These are phyloP conservation scores for Dendrocalamus sinicus DNA, from an alignment of 176 grass and related monocot genomes.

Conservation along the genomic window DNA sequence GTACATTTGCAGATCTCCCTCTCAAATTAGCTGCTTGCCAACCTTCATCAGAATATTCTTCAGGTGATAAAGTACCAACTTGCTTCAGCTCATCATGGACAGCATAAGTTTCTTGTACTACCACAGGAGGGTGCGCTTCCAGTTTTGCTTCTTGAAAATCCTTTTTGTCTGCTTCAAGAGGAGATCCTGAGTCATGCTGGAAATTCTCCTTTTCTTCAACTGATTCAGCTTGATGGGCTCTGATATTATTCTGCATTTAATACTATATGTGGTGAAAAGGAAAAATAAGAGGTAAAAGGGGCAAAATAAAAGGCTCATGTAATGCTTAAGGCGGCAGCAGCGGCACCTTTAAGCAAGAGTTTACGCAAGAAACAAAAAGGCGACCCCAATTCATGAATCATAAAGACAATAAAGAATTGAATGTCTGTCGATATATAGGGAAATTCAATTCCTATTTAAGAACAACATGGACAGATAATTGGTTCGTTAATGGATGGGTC, in stretches of 20 bases:
- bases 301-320: conserved; percentile 5
- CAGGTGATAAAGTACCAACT: conserved; percentile 60
- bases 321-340: conserved; percentile 21
- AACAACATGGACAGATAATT: conserved; percentile 1
- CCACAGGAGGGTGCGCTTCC: conserved; percentile 22
- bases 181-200: conserved; percentile 46
- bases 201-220: conserved; percentile 57
- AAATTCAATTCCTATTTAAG: conserved; percentile 29
- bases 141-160: conserved; percentile 34
- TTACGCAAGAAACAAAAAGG: background rate
- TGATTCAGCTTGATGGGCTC: conserved; percentile 67
- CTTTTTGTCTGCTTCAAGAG: conserved; percentile 35
- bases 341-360: conserved; percentile 6
- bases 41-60: conserved; percentile 96
- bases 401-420: conserved; percentile 3
- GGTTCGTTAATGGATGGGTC: background rate
- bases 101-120: conserved; percentile 52
- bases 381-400: background rate
- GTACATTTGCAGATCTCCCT: conserved; percentile 64
- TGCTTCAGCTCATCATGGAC: conserved; percentile 56
- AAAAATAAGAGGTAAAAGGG: conserved; percentile 48
- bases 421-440: background rate
- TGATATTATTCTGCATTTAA: conserved; percentile 90
- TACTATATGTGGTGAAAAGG: conserved; percentile 57
- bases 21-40: conserved; percentile 91